Evolutionary conservation across 2,329 filamentous ascomycete genomes (phyloP).

Genomic region (Botryotinia convoluta): DNA sequence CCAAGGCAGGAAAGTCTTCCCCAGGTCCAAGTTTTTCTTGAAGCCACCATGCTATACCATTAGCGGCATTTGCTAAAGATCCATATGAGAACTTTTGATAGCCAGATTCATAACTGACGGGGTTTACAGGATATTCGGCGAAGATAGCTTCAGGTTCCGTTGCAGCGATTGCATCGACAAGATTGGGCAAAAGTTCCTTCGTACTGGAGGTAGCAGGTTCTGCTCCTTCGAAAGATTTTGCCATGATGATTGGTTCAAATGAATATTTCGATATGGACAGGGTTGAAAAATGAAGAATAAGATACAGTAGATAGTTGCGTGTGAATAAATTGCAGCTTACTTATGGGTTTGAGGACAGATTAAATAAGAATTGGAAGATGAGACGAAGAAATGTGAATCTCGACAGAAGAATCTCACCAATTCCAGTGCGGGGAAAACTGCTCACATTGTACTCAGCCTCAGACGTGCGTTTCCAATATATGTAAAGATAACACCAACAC

Average conservation of each 20-base stretch:
- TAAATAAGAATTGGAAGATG: no score
- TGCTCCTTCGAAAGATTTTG: background rate
- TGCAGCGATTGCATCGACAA: slow-evolving; percentile 9
- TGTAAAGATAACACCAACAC: background rate
- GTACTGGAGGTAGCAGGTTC: background rate
- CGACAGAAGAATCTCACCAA: no score
- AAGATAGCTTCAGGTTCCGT: slow-evolving; percentile 13
- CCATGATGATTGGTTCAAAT: background rate
- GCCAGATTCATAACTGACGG: slow-evolving; percentile 4
- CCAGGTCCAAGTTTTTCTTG: slow-evolving; percentile 18
- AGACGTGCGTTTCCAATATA: background rate
- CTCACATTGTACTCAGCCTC: no score
- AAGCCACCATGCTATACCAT: slow-evolving; percentile 27
- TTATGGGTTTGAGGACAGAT: no score
- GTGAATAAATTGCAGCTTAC: rapidly evolving
- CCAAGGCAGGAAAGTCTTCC: slow-evolving; percentile 41
- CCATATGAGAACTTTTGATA: slow-evolving; percentile 22
- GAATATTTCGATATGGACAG: no score
- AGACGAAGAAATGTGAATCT: no score
- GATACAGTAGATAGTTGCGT: no score
- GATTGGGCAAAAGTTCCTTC: slow-evolving; percentile 14
- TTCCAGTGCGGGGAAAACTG: no score
- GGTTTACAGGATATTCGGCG: slow-evolving; percentile 9
- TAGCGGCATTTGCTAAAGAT: slow-evolving; percentile 25
- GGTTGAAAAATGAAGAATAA: no score